Evolutionary conservation across 345 rosid genomes (phyloP), one percentile per base, ranked within the genome.

Genomic region (Populus deltoides): DNA sequence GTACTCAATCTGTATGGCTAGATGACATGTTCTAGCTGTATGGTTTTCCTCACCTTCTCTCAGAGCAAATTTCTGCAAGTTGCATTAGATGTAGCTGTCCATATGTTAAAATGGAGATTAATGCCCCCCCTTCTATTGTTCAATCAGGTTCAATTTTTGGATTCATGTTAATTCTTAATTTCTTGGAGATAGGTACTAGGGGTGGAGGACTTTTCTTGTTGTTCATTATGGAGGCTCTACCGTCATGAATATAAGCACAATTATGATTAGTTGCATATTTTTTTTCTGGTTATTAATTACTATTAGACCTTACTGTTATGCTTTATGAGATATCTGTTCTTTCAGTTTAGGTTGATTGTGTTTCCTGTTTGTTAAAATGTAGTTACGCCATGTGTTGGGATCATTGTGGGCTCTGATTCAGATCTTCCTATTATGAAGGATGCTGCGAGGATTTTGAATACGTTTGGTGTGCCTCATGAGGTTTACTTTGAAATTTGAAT

Each of bases 351-450:
- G 76, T 38, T 55, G 43, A 76, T 66, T 61, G 47, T 76, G 33
- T 22, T 67, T 66, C 76, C 45, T 11, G 29, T 84, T 68, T 81
- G 35, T 77, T 72, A 72, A 51, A 83, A 36, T 85, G 89, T 88
- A 92, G 97, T 71, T 66, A 61, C 83, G 27, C 93, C 89, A 17
- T 90, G 90, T 77, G 95, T 96, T 73, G 94, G 97, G 81, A 94
- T 96, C 79, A 89, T 96, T 38, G 94, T 92, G 98, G 98, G 98
- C 77, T 96, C 97, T 27, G 98, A 96, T 84, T 90, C 98, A 43
- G 97, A 94, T 86, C 98, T 96, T 87, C 94, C 97, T 68, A 90
- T 92, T 18, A 93, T 96, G 97, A 96, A 96, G 83, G 98, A 96
- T 76, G 98, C 97, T 68, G 94, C 94, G 20, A 87, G 74, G 80